Evolutionary conservation across 2,329 filamentous ascomycete species (phyloP).

Genomic region (Clonostachys solani): DNA sequence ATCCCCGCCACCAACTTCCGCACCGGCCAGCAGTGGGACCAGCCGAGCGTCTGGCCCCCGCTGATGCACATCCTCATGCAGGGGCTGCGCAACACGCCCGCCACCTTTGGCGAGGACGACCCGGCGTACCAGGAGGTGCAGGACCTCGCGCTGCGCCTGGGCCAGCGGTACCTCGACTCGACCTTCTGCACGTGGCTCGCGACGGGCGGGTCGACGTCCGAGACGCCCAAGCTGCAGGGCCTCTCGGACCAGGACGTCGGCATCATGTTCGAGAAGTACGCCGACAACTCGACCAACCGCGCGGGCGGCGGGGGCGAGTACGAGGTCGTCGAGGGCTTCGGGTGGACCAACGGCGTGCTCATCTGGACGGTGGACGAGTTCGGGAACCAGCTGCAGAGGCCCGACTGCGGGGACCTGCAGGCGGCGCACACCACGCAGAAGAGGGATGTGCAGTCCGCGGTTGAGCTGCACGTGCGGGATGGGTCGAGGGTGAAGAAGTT

Average conservation of each 20-base stretch:
- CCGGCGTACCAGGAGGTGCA: slow-evolving; percentile 50
- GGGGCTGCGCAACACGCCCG: slow-evolving; percentile 54
- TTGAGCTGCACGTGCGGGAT: slow-evolving; percentile 4
- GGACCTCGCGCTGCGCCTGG: slow-evolving; percentile 51
- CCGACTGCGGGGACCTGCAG: slow-evolving; percentile 49
- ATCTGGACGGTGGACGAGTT: slow-evolving; percentile 64
- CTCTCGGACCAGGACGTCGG: slow-evolving; percentile 38
- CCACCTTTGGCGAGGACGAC: slow-evolving; percentile 48
- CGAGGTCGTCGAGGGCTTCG: slow-evolving; percentile 65
- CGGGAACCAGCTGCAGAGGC: slow-evolving; percentile 46
- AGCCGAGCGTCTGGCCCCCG: slow-evolving; percentile 67
- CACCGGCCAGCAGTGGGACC: slow-evolving; percentile 65
- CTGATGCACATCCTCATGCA: slow-evolving; percentile 61
- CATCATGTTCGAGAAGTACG: slow-evolving; percentile 70
- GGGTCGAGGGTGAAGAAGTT: slow-evolving; percentile 6
- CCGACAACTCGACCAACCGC: slow-evolving; percentile 53
- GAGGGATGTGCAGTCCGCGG: slow-evolving; percentile 1
- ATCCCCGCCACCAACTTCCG: slow-evolving; percentile 58
- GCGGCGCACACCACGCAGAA: slow-evolving; percentile 18
- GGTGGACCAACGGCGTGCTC: slow-evolving; percentile 66
- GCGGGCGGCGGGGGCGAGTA: slow-evolving; percentile 66
- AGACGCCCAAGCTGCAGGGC: slow-evolving; percentile 44
- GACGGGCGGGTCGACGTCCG: slow-evolving; percentile 57
- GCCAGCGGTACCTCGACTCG: slow-evolving; percentile 63
- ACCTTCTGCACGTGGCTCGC: slow-evolving; percentile 68